Percentiles rank a stretch among this genome's conserved stretches.
These are phyloP conservation scores for Clavaria fumosa DNA, from an alignment of 768 basidiomycete species.

Conservation along the genomic window DNA sequence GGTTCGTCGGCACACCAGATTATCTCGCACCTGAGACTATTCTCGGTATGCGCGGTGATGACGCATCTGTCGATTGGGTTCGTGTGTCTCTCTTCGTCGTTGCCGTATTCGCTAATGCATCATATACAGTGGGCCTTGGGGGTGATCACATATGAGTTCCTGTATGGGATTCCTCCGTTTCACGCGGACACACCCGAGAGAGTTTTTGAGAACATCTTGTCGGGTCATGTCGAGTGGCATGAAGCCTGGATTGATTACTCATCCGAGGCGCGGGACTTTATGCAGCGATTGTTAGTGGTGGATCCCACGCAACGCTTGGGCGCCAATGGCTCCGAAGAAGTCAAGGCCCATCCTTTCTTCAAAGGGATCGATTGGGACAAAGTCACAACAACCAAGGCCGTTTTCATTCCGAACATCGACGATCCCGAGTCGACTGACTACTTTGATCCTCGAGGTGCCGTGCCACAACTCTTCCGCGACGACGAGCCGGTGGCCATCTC, in stretches of 20 bases:
- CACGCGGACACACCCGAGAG: slow-evolving; percentile 94
- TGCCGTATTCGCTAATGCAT: neutral
- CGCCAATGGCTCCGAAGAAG: slow-evolving; percentile 76
- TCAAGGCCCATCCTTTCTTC: slow-evolving; percentile 87
- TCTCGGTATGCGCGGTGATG: slow-evolving; percentile 87
- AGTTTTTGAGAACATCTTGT: slow-evolving; percentile 96
- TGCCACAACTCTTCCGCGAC: slow-evolving; percentile 82
- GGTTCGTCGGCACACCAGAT: slow-evolving; percentile 95
- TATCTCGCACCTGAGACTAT: slow-evolving; percentile 95
- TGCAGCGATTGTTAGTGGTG: slow-evolving; percentile 68
- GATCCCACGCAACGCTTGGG: slow-evolving; percentile 75
- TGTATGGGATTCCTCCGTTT: slow-evolving; percentile 95
- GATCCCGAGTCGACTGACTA: slow-evolving; percentile 99
- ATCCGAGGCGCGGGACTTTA: slow-evolving; percentile 77
- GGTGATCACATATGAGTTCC: slow-evolving; percentile 95
- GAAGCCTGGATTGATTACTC: slow-evolving; percentile 85
- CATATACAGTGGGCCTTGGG: slow-evolving; percentile 84
- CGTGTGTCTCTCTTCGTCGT: slow-evolving; percentile 16
- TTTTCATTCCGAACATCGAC: slow-evolving; percentile 87
- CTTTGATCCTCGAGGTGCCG: slow-evolving; percentile 92
- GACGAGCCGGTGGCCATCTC: slow-evolving; percentile 53
- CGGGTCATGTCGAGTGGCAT: slow-evolving; percentile 89
- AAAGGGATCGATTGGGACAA: slow-evolving; percentile 86
- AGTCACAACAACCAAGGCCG: slow-evolving; percentile 75
- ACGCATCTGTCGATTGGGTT: slow-evolving; percentile 95